These are phyloP conservation scores for Powellomyces hirtus DNA, from an alignment of 192 early-diverging fungal species.

Conservation along the genomic window DNA sequence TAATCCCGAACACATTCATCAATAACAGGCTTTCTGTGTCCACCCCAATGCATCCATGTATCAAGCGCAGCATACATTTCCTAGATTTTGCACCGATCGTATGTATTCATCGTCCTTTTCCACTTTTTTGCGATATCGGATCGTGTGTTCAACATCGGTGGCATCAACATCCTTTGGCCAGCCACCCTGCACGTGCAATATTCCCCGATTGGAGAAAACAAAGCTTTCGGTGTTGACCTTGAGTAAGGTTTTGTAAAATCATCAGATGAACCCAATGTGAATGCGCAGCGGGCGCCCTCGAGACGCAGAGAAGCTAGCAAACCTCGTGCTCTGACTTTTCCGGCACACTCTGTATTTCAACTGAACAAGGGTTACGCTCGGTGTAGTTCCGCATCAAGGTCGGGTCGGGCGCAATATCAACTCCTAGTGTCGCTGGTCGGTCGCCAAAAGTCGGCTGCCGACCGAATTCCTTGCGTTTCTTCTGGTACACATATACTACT, in stretches of 20 bases:
- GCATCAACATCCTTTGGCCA: conserved; percentile 67
- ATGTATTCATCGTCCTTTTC: conserved; percentile 68
- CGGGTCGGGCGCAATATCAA: conserved; percentile 49
- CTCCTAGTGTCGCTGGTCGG: conserved; percentile 30
- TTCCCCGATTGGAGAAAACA: conserved; percentile 48
- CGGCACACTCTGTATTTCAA: conserved; percentile 50
- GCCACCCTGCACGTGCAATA: conserved; percentile 57
- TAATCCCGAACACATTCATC: too few relatives aligned
- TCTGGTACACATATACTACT: conserved; percentile 63
- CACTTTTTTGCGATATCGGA: conserved; percentile 62
- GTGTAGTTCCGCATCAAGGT: conserved; percentile 48
- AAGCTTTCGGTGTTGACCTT: conserved; percentile 63
- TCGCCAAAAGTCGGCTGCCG: conserved; percentile 52
- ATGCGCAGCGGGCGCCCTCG: too few relatives aligned
- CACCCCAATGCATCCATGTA: not conserved
- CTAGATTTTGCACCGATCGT: conserved; percentile 47
- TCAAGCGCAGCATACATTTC: conserved; percentile 18
- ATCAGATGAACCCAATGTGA: not conserved
- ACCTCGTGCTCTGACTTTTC: conserved; percentile 65
- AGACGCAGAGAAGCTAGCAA: too few relatives aligned
- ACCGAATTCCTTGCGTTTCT: conserved; percentile 59
- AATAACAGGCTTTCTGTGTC: not conserved
- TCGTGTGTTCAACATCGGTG: conserved; percentile 61
- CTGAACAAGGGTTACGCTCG: conserved; percentile 46
- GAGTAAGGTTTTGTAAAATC: not conserved